Percentiles rank a stretch among this genome's conserved stretches.
These are phyloP conservation scores for Flaveria floridana DNA, from an alignment of 140 eudicot genomes.

Conservation along the genomic window DNA sequence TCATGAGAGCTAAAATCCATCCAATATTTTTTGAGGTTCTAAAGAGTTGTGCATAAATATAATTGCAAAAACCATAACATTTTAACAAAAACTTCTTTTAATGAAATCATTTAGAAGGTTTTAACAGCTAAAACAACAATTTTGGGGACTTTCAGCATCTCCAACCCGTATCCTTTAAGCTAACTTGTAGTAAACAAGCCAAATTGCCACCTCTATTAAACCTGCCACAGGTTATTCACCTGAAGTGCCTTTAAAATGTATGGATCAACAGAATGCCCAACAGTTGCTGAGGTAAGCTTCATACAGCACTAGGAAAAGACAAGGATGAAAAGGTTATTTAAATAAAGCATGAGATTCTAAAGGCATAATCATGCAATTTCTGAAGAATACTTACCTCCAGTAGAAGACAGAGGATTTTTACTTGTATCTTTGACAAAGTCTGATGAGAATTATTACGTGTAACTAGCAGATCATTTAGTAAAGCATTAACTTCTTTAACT, in stretches of 20 bases:
- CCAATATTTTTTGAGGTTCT: neutral
- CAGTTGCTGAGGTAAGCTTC: constrained; percentile 43
- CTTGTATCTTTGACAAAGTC: constrained; percentile 56
- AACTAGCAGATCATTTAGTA: constrained; percentile 57
- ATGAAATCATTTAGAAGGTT: neutral
- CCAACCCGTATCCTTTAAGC: neutral
- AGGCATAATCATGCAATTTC: neutral
- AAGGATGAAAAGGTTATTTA: neutral
- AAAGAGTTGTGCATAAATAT: neutral
- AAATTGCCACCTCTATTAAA: neutral
- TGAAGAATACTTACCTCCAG: constrained; percentile 54
- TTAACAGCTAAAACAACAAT: neutral
- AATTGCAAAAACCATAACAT: neutral
- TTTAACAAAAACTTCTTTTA: neutral
- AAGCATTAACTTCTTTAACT: constrained; percentile 49
- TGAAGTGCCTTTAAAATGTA: constrained; percentile 60
- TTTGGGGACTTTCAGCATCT: neutral
- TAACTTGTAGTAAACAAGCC: constrained; percentile 4
- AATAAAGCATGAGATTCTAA: neutral
- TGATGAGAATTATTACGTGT: constrained; percentile 40
- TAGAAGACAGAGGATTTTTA: constrained; percentile 63
- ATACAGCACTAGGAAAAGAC: constrained; percentile 46
- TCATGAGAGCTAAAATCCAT: neutral
- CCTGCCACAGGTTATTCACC: constrained; percentile 35
- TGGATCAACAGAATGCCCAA: constrained; percentile 39